A percentile compares a stretch with the other conserved stretches of the same genome.
phyloP scores from a whole-genome alignment of 331 rosid genomes.

The Pyracantha coccinea region DNA sequence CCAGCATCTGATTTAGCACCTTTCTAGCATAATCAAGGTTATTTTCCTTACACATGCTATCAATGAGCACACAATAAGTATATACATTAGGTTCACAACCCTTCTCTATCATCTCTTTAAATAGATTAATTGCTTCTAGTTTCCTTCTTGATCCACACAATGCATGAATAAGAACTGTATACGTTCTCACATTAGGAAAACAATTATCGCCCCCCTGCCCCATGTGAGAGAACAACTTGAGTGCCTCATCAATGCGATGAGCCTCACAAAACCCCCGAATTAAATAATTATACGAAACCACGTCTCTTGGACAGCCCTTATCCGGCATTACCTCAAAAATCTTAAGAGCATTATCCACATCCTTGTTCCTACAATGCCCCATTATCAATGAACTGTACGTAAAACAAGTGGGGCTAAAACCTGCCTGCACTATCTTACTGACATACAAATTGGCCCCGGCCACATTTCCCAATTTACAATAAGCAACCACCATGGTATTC shows the following conservation, averaged over 20 bases:
- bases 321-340: conserved; percentile 2
- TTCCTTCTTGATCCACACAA: conserved; percentile 3
- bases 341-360: conserved; percentile 3
- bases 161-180: conserved; percentile 7
- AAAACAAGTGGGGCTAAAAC: not conserved
- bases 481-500: conserved; percentile 8
- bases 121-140: not conserved
- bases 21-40: not conserved
- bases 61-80: conserved; percentile 3
- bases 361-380: conserved; percentile 9
- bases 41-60: not conserved
- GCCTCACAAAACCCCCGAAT: conserved; percentile 17
- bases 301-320: conserved; percentile 2
- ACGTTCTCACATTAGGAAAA: not conserved
- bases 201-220: conserved; percentile 12
- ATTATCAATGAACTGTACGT: not conserved
- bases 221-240: not conserved
- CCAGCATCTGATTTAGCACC: not conserved
- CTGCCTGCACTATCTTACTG: not conserved
- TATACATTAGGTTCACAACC: not conserved
- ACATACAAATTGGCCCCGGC: conserved; percentile 4
- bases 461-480: conserved; percentile 14
- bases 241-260: not conserved
- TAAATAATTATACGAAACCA: conserved; percentile 9
- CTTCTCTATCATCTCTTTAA: not conserved